Base-by-base conservation (phyloP, 176 grass and related monocot species). In the Triticum urartu region DNA sequence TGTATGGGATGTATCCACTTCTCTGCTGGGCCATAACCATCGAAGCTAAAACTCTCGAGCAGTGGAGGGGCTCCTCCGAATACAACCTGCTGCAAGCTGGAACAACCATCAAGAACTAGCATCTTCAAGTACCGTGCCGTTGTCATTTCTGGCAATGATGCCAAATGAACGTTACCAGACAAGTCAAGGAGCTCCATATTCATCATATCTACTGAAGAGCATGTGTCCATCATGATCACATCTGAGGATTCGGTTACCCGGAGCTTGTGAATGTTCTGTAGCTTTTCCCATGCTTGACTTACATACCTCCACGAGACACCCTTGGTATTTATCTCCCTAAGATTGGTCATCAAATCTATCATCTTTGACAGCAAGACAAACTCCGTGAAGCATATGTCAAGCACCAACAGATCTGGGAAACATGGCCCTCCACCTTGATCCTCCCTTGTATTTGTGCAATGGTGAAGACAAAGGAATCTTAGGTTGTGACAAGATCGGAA, bases 401-500 rank as follows among this genome's bases (percentile, higher is more conserved):
- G 10, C 54, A 78, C 76, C 52, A 58, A 12, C 32, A 61, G 2
- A 20, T 61, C 7, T 38, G 20, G 76, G 5, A 78, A 78, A 78
- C 2, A 34, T 68, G 65, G 6, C 30, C 5, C 13, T 68, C 1
- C 15, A 9, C 3, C 15, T 35, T 68, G 18, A 9, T 50, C 24
- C 43, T 17, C 21, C 54, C n/a, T 13, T 13, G 14, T 3, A 2
- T 72, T 72, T 72, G 21, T 43, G 12, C 77, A 86, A 2, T 9
- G 62, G 47, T 79, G 75, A 9, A 86, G 63, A 75, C 75, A 79
- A 1, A 86, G 63, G 39, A 86, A 86, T 18, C 63, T 86, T 5
- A 86, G 74, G 22, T 12, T 79, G 3, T 86, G 74, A 47, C 84
- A 86, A 22, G 22, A 59, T 15, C 28, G 14, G 75, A 86, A 86